phyloP scores from a whole-genome alignment of 768 basidiomycete species.

The Mycena indigotica region DNA sequence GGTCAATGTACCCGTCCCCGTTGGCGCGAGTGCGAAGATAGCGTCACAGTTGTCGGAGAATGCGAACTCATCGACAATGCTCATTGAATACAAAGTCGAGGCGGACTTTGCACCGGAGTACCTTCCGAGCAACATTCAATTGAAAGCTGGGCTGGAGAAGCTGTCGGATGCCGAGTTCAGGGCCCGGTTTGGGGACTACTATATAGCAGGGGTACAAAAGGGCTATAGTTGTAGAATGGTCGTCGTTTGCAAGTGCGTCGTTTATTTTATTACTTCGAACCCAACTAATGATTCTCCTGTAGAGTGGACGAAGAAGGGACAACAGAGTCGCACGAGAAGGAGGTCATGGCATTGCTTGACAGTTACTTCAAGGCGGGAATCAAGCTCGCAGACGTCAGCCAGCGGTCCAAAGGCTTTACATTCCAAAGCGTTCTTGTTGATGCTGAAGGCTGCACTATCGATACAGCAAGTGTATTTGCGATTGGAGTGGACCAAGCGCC shows the following conservation, averaged over 20 bases:
- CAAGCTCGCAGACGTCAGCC: slow-evolving; percentile 12
- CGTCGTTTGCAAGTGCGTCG: slow-evolving; percentile 23
- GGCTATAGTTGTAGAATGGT: slow-evolving; percentile 25
- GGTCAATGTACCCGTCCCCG: slow-evolving; percentile 15
- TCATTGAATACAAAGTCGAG: slow-evolving; percentile 20
- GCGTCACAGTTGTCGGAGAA: slow-evolving; percentile 14
- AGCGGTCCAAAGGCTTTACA: slow-evolving; percentile 14
- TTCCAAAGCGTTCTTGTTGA: slow-evolving; percentile 24
- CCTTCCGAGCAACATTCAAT: slow-evolving; percentile 8
- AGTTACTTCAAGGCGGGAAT: slow-evolving; percentile 21
- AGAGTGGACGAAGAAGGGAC: slow-evolving; percentile 19
- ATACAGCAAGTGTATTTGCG: slow-evolving; percentile 11
- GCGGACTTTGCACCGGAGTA: slow-evolving; percentile 16
- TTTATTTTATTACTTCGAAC: background rate
- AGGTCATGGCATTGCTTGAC: slow-evolving; percentile 14
- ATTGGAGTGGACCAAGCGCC: slow-evolving; percentile 19
- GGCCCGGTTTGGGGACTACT: slow-evolving; percentile 24
- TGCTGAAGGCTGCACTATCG: slow-evolving; percentile 19
- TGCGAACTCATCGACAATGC: slow-evolving; percentile 15
- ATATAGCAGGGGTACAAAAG: slow-evolving; percentile 19
- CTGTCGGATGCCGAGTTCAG: slow-evolving; percentile 19
- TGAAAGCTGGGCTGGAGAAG: slow-evolving; percentile 17
- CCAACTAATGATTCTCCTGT: background rate
- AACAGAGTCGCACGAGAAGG: slow-evolving; percentile 15
- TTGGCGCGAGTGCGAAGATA: slow-evolving; percentile 17